Evolutionary conservation across 2,329 filamentous ascomycete species (phyloP).

Genomic region (Chaetothyriales sp.): DNA sequence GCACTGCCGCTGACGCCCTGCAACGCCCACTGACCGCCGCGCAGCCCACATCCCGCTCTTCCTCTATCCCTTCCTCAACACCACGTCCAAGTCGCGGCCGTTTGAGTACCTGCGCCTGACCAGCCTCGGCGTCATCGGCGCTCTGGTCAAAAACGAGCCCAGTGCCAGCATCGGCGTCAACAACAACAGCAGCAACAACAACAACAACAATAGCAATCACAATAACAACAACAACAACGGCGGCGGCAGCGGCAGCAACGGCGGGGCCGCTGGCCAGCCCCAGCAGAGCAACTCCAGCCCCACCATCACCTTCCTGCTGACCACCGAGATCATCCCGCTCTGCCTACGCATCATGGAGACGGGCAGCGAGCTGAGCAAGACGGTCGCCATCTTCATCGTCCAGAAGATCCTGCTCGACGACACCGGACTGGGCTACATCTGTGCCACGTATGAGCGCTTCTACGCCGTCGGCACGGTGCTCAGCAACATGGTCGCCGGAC

Average conservation of each 20-base stretch:
- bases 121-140: slow-evolving; percentile 89
- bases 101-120: slow-evolving; percentile 96
- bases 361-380: slow-evolving; percentile 94
- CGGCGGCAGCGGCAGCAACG: not conserved
- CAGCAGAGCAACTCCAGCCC: slow-evolving; percentile 51
- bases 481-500: slow-evolving; percentile 95
- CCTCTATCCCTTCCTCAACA: slow-evolving; percentile 96
- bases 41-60: slow-evolving; percentile 93
- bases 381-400: slow-evolving; percentile 97
- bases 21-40: not conserved
- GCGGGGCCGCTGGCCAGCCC: not conserved
- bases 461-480: slow-evolving; percentile 95
- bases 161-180: slow-evolving; percentile 12
- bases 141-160: slow-evolving; percentile 86
- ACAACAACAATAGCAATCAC: no score
- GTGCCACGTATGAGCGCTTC: slow-evolving; percentile 95
- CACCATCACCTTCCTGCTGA: slow-evolving; percentile 96
- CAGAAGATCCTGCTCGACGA: slow-evolving; percentile 97
- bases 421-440: slow-evolving; percentile 93
- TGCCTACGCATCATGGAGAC: slow-evolving; percentile 99
- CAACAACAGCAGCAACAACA: slow-evolving; percentile 1
- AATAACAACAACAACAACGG: slow-evolving; percentile 2
- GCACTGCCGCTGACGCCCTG: slow-evolving; percentile 1
- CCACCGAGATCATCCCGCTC: slow-evolving; percentile 94
- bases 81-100: slow-evolving; percentile 90